These are phyloP conservation scores for Ascosphaera apis DNA, from an alignment of 2,329 filamentous ascomycete species.

Conservation along the genomic window DNA sequence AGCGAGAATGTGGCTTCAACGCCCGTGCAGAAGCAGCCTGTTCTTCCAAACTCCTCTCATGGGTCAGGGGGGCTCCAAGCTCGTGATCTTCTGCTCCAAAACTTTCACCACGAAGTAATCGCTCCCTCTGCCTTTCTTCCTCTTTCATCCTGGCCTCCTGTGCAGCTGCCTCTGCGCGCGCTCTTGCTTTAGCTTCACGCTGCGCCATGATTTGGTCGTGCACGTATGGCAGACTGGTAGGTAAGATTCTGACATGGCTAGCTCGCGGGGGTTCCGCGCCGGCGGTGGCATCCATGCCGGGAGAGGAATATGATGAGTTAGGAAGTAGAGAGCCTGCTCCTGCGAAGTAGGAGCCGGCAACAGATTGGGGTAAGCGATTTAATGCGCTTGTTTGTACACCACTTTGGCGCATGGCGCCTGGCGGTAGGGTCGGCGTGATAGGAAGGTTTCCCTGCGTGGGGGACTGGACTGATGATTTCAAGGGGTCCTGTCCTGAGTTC, in stretches of 20 bases:
- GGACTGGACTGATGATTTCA: slow-evolving; percentile 7
- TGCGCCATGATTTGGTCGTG: slow-evolving; percentile 73
- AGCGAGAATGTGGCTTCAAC: slow-evolving; percentile 65
- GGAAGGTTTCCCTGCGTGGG: slow-evolving; percentile 11
- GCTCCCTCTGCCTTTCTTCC: slow-evolving; percentile 4
- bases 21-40: slow-evolving; percentile 60
- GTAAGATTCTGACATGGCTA: slow-evolving; percentile 77
- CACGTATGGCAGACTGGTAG: slow-evolving; percentile 73
- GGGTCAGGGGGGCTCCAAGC: slow-evolving; percentile 5
- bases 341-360: background rate
- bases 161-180: slow-evolving; percentile 9
- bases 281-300: background rate
- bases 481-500: slow-evolving; percentile 15
- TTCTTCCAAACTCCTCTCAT: slow-evolving; percentile 33
- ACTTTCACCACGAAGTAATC: slow-evolving; percentile 1
- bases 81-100: slow-evolving; percentile 6
- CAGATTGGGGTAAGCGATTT: background rate
- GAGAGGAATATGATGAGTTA: background rate
- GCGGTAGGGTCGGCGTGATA: slow-evolving; percentile 7
- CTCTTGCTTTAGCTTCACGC: slow-evolving; percentile 13
- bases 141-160: slow-evolving; percentile 30
- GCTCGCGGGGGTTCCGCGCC: slow-evolving; percentile 6
- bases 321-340: background rate
- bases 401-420: slow-evolving; percentile 3
- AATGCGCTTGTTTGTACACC: background rate